These are phyloP conservation scores for Sarocladiaceae sp. DNA, from an alignment of 2,329 filamentous ascomycete species.

Conservation along the genomic window DNA sequence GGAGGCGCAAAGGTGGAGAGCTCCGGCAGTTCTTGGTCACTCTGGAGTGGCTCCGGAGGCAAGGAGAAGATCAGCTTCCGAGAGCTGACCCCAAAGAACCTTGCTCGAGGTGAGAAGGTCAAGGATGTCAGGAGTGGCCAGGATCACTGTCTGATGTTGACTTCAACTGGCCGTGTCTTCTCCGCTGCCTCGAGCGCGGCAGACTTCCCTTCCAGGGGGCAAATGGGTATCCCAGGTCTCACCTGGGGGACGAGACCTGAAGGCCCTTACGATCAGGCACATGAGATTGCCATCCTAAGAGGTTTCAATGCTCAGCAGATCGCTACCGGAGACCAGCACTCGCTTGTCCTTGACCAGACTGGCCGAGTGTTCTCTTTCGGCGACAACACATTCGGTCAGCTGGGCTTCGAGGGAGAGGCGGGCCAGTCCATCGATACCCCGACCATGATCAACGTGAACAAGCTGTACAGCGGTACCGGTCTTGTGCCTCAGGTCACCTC, in stretches of 20 bases:
- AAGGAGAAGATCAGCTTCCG: slow-evolving; percentile 62
- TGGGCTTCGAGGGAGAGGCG: slow-evolving; percentile 71
- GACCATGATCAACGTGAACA: slow-evolving; percentile 63
- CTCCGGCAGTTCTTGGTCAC: slow-evolving; percentile 59
- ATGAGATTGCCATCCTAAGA: slow-evolving; percentile 70
- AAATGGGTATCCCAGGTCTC: slow-evolving; percentile 81
- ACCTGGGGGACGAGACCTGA: slow-evolving; percentile 73
- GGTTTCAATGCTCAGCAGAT: slow-evolving; percentile 70
- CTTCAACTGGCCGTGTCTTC: slow-evolving; percentile 80
- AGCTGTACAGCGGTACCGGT: slow-evolving; percentile 66
- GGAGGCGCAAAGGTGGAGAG: slow-evolving; percentile 60
- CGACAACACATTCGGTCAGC: slow-evolving; percentile 86
- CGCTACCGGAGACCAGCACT: slow-evolving; percentile 84
- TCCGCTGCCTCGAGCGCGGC: slow-evolving; percentile 78
- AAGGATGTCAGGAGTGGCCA: slow-evolving; percentile 71
- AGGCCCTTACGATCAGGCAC: slow-evolving; percentile 75
- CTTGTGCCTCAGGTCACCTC: slow-evolving; percentile 65
- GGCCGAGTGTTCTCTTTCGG: slow-evolving; percentile 84
- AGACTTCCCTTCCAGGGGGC: slow-evolving; percentile 75
- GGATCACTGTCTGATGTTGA: slow-evolving; percentile 84
- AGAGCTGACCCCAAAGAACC: slow-evolving; percentile 58
- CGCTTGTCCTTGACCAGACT: slow-evolving; percentile 68
- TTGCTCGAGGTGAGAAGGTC: slow-evolving; percentile 69
- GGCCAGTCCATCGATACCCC: slow-evolving; percentile 64
- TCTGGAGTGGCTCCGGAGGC: slow-evolving; percentile 53